Base-by-base conservation (phyloP, 1,139 yeast species). In the Pichia terricola region DNA sequence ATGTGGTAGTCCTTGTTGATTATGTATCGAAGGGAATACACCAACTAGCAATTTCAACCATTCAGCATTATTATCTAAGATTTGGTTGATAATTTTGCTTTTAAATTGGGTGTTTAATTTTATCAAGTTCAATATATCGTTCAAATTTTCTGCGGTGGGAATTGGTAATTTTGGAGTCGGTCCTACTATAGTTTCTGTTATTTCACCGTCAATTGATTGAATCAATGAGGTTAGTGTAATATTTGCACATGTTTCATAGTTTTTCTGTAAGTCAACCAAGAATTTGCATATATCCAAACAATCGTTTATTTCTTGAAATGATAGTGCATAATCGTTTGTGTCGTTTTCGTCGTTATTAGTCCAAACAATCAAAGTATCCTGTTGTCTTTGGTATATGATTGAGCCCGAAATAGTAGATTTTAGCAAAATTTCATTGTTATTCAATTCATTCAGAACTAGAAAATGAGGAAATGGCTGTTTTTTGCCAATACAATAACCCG, bases 351-450 rank as follows among this genome's bases (percentile, higher is more conserved):
- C 11, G 25, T n/a, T 7, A 57, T 87, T 95, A 5, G 95, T 85
- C 97, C 98, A 91, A 26, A 91, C 96, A 26, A 91, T 86, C 42
- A 91, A 68, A 0, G 96, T 88, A 50, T 88, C 96, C 59, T 91
- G 97, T 59, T 89, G 96, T 56, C 95, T 73, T 61, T 89, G 97
- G 60, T 84, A 89, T 55, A 85, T 95, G 2, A 81, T 82, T 33
- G 76, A 66, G 0, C 95, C 95, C 54, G 77, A 79, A 27, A 91
- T 70, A 46, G 64, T 70, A 7, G 91, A 77, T 56, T 76, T 73
- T 42, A 91, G 66, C 30, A 91, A 66, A 25, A 79, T 66, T 34
- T 81, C 79, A 4, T 72, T 67, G 3, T 76, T 67, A 51, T 81
- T 72, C 27, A 73, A 65, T 61, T 89, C 97, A 59, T 81, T 81